Conservation (phyloP, 768 basidiomycete species). For the Leccinellum rugosiceps region DNA sequence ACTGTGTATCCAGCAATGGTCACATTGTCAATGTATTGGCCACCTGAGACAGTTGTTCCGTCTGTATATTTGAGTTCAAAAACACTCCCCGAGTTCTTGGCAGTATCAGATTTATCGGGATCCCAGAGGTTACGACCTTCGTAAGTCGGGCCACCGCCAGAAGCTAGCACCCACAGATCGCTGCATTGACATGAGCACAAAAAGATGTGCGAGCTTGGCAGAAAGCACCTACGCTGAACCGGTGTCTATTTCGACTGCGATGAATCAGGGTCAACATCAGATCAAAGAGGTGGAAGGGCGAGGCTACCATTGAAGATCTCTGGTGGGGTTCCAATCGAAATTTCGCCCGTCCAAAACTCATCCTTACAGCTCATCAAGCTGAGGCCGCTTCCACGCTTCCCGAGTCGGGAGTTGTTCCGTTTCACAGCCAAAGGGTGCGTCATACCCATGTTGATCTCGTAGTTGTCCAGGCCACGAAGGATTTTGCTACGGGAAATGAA, state of each 20-base stretch:
- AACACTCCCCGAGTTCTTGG: not conserved
- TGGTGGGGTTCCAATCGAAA: no score
- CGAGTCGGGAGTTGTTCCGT: no score
- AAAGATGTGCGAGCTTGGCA: not conserved
- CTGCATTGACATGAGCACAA: not conserved
- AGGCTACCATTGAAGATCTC: no score
- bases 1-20: not conserved
- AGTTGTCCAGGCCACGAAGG: no score
- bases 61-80: not conserved
- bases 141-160: not conserved
- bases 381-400: no score
- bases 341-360: no score
- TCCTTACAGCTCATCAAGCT: no score
- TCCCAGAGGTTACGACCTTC: not conserved
- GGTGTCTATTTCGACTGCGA: not conserved
- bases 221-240: not conserved
- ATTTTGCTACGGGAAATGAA: no score
- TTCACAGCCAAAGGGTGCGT: no score
- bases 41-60: not conserved
- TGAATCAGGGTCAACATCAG: not conserved
- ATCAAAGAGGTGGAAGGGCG: no score
- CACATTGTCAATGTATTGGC: not conserved
- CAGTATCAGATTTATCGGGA: not conserved
- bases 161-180: not conserved
- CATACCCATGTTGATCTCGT: no score